phyloP scores from a whole-genome alignment of 192 early-diverging fungal species.

The Backusella sp. region DNA sequence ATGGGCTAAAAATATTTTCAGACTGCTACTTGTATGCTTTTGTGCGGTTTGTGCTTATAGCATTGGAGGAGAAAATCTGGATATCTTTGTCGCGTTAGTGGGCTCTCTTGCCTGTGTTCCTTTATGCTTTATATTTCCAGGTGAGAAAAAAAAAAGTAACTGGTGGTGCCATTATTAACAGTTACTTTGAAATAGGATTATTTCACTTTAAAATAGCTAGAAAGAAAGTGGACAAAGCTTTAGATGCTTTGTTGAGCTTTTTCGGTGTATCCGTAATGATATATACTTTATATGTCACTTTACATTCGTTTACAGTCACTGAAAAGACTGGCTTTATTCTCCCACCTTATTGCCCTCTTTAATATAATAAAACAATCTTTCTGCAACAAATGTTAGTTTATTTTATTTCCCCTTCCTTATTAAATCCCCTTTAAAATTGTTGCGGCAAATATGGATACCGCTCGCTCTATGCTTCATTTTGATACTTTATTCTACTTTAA shows the following conservation, averaged over 20 bases:
- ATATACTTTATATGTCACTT: slow-evolving; percentile 58
- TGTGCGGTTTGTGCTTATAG: slow-evolving; percentile 66
- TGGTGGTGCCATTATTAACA: neutral
- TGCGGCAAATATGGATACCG: too few relatives aligned
- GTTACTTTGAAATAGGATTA: slow-evolving; percentile 29
- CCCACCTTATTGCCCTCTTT: neutral
- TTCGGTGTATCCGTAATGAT: slow-evolving; percentile 59
- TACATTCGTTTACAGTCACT: neutral
- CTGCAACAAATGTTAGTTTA: too few relatives aligned
- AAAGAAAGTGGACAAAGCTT: slow-evolving; percentile 37
- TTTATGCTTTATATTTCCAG: slow-evolving; percentile 81
- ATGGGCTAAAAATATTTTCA: slow-evolving; percentile 68
- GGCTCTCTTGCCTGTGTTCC: slow-evolving; percentile 75
- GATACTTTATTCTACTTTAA: too few relatives aligned
- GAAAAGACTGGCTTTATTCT: neutral
- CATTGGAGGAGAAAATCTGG: slow-evolving; percentile 67
- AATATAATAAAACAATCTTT: neutral
- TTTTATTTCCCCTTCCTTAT: too few relatives aligned
- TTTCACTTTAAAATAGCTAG: slow-evolving; percentile 70
- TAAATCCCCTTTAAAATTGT: too few relatives aligned
- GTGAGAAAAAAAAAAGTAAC: slow-evolving; percentile 10
- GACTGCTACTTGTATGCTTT: slow-evolving; percentile 53
- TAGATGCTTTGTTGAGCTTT: slow-evolving; percentile 43
- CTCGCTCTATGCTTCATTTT: too few relatives aligned
- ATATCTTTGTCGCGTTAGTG: slow-evolving; percentile 84